These are phyloP conservation scores for Solanum tarapatanum DNA, from an alignment of 257 asterid genomes.

Conservation along the genomic window DNA sequence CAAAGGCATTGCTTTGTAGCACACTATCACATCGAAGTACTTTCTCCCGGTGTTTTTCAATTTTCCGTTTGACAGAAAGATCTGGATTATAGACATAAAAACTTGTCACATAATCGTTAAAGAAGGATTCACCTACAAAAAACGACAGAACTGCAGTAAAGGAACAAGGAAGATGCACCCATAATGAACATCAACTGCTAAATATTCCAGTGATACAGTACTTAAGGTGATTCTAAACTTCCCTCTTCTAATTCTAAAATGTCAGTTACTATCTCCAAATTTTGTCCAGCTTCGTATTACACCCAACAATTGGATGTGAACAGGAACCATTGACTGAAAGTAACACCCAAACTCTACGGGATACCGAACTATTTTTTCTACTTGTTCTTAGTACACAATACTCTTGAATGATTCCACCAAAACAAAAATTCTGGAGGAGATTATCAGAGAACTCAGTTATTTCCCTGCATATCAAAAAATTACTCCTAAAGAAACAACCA, in stretches of 20 bases:
- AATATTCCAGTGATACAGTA: not conserved
- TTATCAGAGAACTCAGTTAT: not conserved
- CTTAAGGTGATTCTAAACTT: not conserved
- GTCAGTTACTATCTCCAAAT: not conserved
- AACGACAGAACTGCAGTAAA: not conserved
- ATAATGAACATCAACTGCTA: not conserved
- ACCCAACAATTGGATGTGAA: not conserved
- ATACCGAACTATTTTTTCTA: not conserved
- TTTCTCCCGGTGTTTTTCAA: conserved; percentile 69
- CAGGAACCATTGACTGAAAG: not conserved
- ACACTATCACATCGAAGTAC: conserved; percentile 67
- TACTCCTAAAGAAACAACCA: not conserved
- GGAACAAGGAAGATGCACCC: not conserved
- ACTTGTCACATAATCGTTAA: not conserved
- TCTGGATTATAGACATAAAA: conserved; percentile 30
- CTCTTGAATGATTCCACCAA: not conserved
- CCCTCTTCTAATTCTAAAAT: not conserved
- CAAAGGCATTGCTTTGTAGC: conserved; percentile 65
- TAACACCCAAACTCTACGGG: not conserved
- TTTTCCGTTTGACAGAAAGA: conserved; percentile 68
- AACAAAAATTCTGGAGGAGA: not conserved
- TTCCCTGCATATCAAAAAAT: not conserved
- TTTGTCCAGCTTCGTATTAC: not conserved
- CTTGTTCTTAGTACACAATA: not conserved
- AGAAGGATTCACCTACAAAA: not conserved